These are phyloP conservation scores for Auriculariales sp. DNA, from an alignment of 768 basidiomycete species.

Conservation along the genomic window DNA sequence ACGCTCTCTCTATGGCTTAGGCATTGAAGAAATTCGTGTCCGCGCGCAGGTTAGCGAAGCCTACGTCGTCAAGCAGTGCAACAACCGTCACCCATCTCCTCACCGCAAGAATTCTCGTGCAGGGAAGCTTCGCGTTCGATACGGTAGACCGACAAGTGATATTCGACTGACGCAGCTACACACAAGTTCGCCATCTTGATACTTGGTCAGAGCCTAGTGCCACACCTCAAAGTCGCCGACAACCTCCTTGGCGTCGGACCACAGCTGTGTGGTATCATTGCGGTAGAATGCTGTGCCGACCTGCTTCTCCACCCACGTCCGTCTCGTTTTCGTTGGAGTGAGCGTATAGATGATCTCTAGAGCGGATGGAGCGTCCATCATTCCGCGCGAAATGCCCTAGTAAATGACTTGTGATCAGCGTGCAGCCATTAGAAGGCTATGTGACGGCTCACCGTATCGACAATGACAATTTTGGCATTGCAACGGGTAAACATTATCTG, in stretches of 20 bases:
- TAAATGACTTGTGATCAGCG: too few species aligned
- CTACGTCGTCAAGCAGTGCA: too few species aligned
- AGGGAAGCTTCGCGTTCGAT: too few species aligned
- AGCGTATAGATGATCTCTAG: slow-evolving; percentile 77
- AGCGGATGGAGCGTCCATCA: slow-evolving; percentile 81
- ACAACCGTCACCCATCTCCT: too few species aligned
- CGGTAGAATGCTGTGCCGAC: neutral
- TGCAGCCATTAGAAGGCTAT: neutral
- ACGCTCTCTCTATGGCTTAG: too few species aligned
- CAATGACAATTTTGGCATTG: slow-evolving; percentile 26
- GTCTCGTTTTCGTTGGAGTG: slow-evolving; percentile 8
- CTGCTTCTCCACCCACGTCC: neutral
- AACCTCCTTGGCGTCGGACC: neutral
- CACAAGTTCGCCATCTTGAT: too few species aligned
- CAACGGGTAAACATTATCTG: slow-evolving; percentile 24
- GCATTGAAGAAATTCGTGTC: too few species aligned
- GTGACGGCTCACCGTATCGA: slow-evolving; percentile 24
- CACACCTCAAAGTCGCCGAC: neutral
- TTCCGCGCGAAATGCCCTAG: slow-evolving; percentile 76
- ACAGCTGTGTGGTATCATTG: neutral
- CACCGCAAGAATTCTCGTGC: too few species aligned
- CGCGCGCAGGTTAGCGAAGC: too few species aligned
- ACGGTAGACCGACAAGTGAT: too few species aligned
- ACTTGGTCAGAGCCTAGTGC: too few species aligned
- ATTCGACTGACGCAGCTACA: too few species aligned